phyloP scores from a whole-genome alignment of 495 filamentous ascomycete genomes.

The Aspergillus coremiiformis region DNA sequence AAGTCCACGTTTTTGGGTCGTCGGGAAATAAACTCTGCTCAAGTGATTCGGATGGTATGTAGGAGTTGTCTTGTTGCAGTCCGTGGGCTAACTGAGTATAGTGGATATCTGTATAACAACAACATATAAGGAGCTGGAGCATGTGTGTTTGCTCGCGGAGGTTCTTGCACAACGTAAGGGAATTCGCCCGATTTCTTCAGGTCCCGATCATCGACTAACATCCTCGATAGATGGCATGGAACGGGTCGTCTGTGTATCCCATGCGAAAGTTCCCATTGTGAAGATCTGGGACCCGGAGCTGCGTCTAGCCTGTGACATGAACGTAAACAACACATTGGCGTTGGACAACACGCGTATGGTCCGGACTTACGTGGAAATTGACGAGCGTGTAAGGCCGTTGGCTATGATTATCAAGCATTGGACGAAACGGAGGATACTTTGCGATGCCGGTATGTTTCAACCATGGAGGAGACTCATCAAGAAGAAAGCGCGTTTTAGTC shows the following conservation, averaged over 20 bases:
- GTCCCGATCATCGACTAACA: conserved; percentile 6
- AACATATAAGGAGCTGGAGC: conserved; percentile 72
- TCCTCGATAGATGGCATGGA: conserved; percentile 78
- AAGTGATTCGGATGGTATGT: conserved; percentile 90
- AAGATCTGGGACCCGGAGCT: conserved; percentile 98
- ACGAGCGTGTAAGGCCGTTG: conserved; percentile 80
- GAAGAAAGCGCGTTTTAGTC: not conserved
- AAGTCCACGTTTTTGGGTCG: conserved; percentile 90
- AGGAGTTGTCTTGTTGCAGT: not conserved
- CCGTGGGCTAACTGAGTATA: conserved; percentile 31
- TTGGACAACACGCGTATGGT: conserved; percentile 98
- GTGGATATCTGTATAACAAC: conserved; percentile 98
- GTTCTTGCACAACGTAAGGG: conserved; percentile 73
- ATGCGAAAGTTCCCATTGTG: conserved; percentile 95
- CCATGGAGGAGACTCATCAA: not conserved
- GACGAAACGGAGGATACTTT: conserved; percentile 86
- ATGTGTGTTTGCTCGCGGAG: conserved; percentile 79
- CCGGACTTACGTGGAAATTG: conserved; percentile 91
- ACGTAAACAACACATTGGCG: conserved; percentile 92
- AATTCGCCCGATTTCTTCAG: not conserved
- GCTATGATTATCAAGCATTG: conserved; percentile 97
- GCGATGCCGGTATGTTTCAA: conserved; percentile 76
- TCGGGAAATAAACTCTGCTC: conserved; percentile 94
- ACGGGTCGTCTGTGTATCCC: conserved; percentile 84
- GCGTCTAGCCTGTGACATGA: conserved; percentile 90